Percentiles rank a stretch among this genome's conserved stretches.
These are phyloP conservation scores for Mycosphaerella sp. DNA, from an alignment of 2,329 filamentous ascomycete genomes.

Conservation along the genomic window DNA sequence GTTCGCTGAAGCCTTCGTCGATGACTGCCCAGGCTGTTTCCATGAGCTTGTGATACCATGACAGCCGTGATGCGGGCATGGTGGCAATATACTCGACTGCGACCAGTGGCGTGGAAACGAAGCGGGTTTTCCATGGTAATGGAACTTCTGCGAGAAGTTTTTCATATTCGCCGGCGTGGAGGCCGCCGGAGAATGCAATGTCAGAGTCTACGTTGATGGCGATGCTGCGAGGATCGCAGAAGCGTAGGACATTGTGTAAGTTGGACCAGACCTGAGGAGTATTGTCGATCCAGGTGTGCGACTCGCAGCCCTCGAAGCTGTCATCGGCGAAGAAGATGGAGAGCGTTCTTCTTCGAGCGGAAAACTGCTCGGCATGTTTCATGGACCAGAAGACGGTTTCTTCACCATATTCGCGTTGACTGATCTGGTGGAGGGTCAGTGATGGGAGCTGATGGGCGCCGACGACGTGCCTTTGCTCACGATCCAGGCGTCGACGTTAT, in stretches of 20 bases:
- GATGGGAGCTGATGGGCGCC: background rate
- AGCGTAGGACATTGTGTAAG: slow-evolving; percentile 6
- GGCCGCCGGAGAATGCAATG: slow-evolving; percentile 20
- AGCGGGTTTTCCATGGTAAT: slow-evolving; percentile 8
- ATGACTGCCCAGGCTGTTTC: slow-evolving; percentile 21
- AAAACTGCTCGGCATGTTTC: slow-evolving; percentile 20
- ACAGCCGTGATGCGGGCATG: slow-evolving; percentile 14
- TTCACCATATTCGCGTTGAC: slow-evolving; percentile 22
- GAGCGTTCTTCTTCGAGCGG: slow-evolving; percentile 18
- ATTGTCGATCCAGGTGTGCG: slow-evolving; percentile 20
- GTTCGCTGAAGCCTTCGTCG: slow-evolving; percentile 16
- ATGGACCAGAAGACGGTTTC: slow-evolving; percentile 24
- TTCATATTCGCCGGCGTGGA: slow-evolving; percentile 16
- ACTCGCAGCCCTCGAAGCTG: slow-evolving; percentile 2
- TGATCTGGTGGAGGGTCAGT: slow-evolving; percentile 8
- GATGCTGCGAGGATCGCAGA: slow-evolving; percentile 13
- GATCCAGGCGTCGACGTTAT: slow-evolving; percentile 22
- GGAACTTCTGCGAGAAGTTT: slow-evolving; percentile 9
- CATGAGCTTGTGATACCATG: slow-evolving; percentile 18
- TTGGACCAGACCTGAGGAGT: slow-evolving; percentile 15
- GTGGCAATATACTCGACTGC: slow-evolving; percentile 21
- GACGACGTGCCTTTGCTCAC: background rate
- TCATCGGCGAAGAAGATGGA: slow-evolving; percentile 17
- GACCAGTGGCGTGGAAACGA: slow-evolving; percentile 15
- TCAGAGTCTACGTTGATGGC: slow-evolving; percentile 15